Percentiles rank a stretch among this genome's conserved stretches.
Evolutionary conservation across 1,284 basidiomycete genomes (phyloP).

Genomic region (Schizophyllum commune): DNA sequence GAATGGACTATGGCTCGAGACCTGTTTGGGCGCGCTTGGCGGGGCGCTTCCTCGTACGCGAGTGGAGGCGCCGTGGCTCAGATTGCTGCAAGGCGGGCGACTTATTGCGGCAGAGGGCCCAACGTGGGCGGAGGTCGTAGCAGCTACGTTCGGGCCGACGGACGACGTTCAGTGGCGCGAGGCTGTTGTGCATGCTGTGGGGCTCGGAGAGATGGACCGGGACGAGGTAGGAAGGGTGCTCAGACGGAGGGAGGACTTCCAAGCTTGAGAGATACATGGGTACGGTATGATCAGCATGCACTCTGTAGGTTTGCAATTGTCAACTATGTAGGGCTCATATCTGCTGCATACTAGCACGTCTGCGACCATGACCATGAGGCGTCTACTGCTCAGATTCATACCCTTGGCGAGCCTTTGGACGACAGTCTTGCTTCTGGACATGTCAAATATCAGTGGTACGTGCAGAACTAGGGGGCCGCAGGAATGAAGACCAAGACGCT

Average conservation of each 20-base stretch:
- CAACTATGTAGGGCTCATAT: too few species aligned
- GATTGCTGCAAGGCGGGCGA: slow-evolving; percentile 58
- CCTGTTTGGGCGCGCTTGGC: slow-evolving; percentile 52
- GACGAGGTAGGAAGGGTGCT: slow-evolving; percentile 47
- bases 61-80: slow-evolving; percentile 66
- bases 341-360: too few species aligned
- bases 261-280: neutral
- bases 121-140: slow-evolving; percentile 35
- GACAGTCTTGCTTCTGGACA: too few species aligned
- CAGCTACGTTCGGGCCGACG: slow-evolving; percentile 35
- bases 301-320: too few species aligned
- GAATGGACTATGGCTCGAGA: slow-evolving; percentile 73
- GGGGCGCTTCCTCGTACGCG: slow-evolving; percentile 31
- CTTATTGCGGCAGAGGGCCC: slow-evolving; percentile 53
- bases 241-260: slow-evolving; percentile 33
- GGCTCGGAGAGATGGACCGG: slow-evolving; percentile 41
- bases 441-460: too few species aligned
- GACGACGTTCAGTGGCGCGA: slow-evolving; percentile 39
- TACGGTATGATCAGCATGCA: neutral
- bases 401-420: too few species aligned
- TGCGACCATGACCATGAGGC: too few species aligned
- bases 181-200: slow-evolving; percentile 36
- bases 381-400: too few species aligned
- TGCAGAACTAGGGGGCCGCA: too few species aligned
- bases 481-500: too few species aligned